Evolutionary conservation across 2,329 filamentous ascomycete genomes (phyloP).

Genomic region (Paraphoma sp.): DNA sequence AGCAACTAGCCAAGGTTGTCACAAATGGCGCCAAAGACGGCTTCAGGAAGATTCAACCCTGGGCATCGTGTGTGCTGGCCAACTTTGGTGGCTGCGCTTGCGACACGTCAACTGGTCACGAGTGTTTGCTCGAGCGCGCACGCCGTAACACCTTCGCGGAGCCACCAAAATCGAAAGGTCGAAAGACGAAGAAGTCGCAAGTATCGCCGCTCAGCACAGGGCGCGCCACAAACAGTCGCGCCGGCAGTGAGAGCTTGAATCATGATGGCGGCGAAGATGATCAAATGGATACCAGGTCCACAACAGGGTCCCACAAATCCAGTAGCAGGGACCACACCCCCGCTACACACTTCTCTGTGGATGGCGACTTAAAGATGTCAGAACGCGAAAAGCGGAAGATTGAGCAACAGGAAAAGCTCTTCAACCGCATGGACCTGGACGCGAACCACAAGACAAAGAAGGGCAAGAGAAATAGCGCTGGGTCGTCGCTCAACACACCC

Average conservation of each 20-base stretch:
- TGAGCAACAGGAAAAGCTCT: slow-evolving; percentile 67
- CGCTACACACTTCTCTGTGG: slow-evolving; percentile 58
- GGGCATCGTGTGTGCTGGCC: slow-evolving; percentile 73
- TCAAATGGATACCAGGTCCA: slow-evolving; percentile 62
- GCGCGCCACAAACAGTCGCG: slow-evolving; percentile 62
- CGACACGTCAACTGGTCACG: slow-evolving; percentile 51
- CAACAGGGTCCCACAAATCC: slow-evolving; percentile 62
- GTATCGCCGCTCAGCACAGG: slow-evolving; percentile 63
- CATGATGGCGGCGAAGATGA: slow-evolving; percentile 62
- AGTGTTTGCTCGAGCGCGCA: slow-evolving; percentile 46
- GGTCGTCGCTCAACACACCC: slow-evolving; percentile 60
- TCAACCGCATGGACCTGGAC: slow-evolving; percentile 66
- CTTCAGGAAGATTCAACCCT: slow-evolving; percentile 67
- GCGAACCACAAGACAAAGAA: slow-evolving; percentile 60
- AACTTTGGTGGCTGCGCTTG: slow-evolving; percentile 84
- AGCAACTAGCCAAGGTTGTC: slow-evolving; percentile 66
- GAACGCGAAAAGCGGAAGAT: slow-evolving; percentile 69
- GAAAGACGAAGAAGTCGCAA: slow-evolving; percentile 57
- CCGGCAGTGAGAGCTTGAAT: slow-evolving; percentile 64
- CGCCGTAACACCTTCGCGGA: slow-evolving; percentile 41
- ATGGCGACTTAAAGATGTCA: slow-evolving; percentile 60
- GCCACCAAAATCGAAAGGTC: slow-evolving; percentile 52
- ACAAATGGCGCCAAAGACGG: slow-evolving; percentile 67
- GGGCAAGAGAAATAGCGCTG: slow-evolving; percentile 64
- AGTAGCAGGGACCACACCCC: slow-evolving; percentile 69